phyloP scores from a whole-genome alignment of 1,139 yeast genomes.

The Zygosaccharomyces sapae region DNA sequence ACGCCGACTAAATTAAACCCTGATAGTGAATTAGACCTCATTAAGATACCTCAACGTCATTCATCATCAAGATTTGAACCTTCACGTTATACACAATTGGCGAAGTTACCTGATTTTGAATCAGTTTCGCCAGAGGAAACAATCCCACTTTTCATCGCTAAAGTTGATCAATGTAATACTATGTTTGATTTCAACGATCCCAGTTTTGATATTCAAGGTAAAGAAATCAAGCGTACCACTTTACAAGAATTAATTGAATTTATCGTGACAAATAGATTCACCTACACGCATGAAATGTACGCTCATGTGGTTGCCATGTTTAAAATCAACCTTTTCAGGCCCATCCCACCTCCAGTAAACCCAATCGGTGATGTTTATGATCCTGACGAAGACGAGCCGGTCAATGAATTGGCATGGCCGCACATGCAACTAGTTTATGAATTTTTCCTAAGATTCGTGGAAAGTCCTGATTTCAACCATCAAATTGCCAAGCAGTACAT shows the following conservation, averaged over 20 bases:
- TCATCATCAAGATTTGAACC: conserved; percentile 91
- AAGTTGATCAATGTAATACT: conserved; percentile 90
- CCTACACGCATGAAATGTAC: conserved; percentile 89
- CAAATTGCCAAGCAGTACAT: conserved; percentile 89
- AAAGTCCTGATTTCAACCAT: conserved; percentile 91
- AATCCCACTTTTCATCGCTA: conserved; percentile 73
- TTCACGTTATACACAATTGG: conserved; percentile 67
- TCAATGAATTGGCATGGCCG: conserved; percentile 96
- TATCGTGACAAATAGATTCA: conserved; percentile 73
- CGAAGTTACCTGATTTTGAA: conserved; percentile 80
- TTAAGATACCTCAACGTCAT: conserved; percentile 83
- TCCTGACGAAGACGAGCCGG: conserved; percentile 99
- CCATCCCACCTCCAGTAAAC: conserved; percentile 97
- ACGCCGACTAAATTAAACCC: conserved; percentile 42
- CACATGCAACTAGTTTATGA: conserved; percentile 97
- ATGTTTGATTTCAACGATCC: conserved; percentile 94
- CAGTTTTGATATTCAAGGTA: conserved; percentile 84
- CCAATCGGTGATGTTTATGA: conserved; percentile 95
- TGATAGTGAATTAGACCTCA: conserved; percentile 52
- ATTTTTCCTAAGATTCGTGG: conserved; percentile 86
- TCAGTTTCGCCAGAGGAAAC: conserved; percentile 88
- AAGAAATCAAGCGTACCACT: conserved; percentile 83
- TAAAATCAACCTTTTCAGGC: conserved; percentile 81
- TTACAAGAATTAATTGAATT: conserved; percentile 86
- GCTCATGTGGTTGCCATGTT: conserved; percentile 87